Evolutionary conservation across 2,329 filamentous ascomycete genomes (phyloP), one percentile per base, ranked within the genome.

Genomic region (Aspergillus fructus): DNA sequence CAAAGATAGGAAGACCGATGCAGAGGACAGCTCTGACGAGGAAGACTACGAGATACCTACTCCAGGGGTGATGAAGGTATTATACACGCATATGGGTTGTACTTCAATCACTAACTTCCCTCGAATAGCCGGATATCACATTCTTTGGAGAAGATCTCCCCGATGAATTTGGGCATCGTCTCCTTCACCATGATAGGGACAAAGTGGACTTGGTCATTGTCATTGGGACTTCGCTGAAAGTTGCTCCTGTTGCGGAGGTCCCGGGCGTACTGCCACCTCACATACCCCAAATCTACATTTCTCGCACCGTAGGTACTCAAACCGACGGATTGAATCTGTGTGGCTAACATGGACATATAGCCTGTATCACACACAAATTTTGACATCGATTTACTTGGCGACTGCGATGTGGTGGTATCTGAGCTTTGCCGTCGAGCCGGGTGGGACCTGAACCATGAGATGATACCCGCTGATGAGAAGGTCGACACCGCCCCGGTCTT

Each of bases 101-200:
- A n/a, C 40, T 37, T 45, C 27, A n/a, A 23, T 48, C 56, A 48
- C 61, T 64, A 24, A 66, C 51, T 15, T 34, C 11, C 27, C 4
- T 30, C 13, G 17, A 37, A 15, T 21, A 84, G 81, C 94, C 94
- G 8, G 93, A 97, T 77, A 97, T 99, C 70, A 97, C 91, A 47
- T 97, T 99, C 79, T 97, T 97, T 68, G 93, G 93, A 65, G 94
- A 99, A 77, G 83, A 87, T 50, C 86, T 99, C 1, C 93, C 93
- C 0, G 86, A 90, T 65, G 84, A 86, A 64, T 99, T 99, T 75
- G 89, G 89, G 56, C 81, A 85, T 49, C 88, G 93, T 7, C 83
- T 97, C 13, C 86, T 90, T n/a, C 83, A 90, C 59, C 84, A 91
- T 65, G 94, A 99, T 74, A 86, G 86, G 58, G 85, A 91, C 62